Evolutionary conservation across 805 yeast genomes (phyloP).

Genomic region (Tetrapisispora iriomotensis): DNA sequence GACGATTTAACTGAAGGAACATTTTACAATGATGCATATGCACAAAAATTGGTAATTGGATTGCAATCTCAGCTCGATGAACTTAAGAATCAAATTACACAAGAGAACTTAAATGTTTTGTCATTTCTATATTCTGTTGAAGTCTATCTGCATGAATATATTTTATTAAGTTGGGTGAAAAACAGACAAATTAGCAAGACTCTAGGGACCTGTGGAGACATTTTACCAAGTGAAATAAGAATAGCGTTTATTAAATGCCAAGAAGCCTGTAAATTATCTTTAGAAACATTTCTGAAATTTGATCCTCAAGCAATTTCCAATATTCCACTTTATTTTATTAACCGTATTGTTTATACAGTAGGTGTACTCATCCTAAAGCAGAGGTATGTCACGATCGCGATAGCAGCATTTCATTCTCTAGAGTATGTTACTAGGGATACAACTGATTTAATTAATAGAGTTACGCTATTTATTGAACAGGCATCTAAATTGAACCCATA

Average conservation of each 20-base stretch:
- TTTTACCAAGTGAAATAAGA: conserved; percentile 27
- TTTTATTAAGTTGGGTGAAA: conserved; percentile 14
- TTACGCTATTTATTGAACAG: conserved; percentile 17
- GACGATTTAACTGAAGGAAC: conserved; percentile 8
- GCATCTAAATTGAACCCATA: conserved; percentile 30
- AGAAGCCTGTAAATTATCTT: conserved; percentile 41
- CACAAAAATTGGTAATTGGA: conserved; percentile 24
- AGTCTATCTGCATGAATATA: conserved; percentile 57
- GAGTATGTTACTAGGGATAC: conserved; percentile 41
- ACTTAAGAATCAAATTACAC: conserved; percentile 33
- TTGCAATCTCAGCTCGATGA: conserved; percentile 39
- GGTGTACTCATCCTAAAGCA: conserved; percentile 49
- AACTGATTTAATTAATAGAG: conserved; percentile 21
- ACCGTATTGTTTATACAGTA: conserved; percentile 53
- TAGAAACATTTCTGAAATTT: conserved; percentile 39
- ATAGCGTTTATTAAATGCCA: conserved; percentile 43
- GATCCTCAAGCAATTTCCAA: conserved; percentile 37
- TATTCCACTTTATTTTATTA: conserved; percentile 46
- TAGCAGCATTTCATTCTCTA: conserved; percentile 38
- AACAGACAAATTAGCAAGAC: neutral
- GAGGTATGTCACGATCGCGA: conserved; percentile 42
- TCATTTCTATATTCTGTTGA: conserved; percentile 53
- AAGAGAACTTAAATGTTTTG: conserved; percentile 33
- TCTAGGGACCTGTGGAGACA: conserved; percentile 1
- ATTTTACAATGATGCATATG: conserved; percentile 8